Base-by-base conservation (phyloP, 345 rosid species). In the Psidium friedrichsthalianum region DNA sequence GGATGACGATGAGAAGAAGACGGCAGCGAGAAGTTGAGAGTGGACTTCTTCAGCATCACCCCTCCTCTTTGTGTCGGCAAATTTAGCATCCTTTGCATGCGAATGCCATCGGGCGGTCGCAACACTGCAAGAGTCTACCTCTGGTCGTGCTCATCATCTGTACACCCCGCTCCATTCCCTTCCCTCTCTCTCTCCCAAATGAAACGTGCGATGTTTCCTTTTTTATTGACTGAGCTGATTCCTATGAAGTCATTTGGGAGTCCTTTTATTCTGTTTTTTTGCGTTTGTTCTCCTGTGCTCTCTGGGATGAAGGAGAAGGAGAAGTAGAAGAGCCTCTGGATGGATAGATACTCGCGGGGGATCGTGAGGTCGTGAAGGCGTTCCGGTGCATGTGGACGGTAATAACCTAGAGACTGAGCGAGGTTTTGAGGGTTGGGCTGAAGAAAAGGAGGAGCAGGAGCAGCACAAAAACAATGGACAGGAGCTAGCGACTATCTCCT, bases 341-440 rank as follows among this genome's bases (percentile, higher is more conserved):
- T 82, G 82, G n/a, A 36, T 69, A 90, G 92, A 88, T 83, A 86
- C 85, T 59, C 40, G 64, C 7, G n/a, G 20, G 81, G 52, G 53
- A 83, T 87, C 89, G 88, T 91, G 88, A 88, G 94, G 92, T 89
- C 78, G 52, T 84, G 81, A 69, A 22, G 80, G 84, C 8, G 80
- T 64, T 86, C 47, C 47, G 74, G 58, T 82, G 86, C 82, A 3
- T 88, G 95, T 92, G 93, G 95, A 88, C 86, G 83, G 82, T 74
- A 88, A 69, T 69, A 32, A 69, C 78, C 78, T 40, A 29, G 42
- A 36, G 42, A 29, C 21, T 2, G 74, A n/a, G 36, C 10, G 74
- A 14, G 6, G 36, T 21, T 21, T 20, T 69, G 44, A 32, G 44
- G 47, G 20, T 69, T 16, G 78, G 78, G 78, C 47, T 36, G 47